Conservation (phyloP, 441 rosid genomes). For the Capsella rubella region DNA sequence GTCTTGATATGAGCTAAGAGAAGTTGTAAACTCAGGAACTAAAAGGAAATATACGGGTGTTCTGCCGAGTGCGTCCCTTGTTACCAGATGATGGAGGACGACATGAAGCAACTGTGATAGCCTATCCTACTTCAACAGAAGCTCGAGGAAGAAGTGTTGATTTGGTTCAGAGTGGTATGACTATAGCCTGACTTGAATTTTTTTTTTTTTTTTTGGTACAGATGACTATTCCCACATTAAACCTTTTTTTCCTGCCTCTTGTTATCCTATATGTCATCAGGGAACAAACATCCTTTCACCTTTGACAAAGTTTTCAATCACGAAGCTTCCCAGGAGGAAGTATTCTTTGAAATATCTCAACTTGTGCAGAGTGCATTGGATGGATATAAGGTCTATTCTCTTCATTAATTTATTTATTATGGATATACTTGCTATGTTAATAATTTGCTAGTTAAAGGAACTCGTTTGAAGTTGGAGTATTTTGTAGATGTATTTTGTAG, state of each 20-base stretch:
- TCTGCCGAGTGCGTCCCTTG: slow-evolving; percentile 90
- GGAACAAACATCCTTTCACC: slow-evolving; percentile 82
- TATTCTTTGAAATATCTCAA: slow-evolving; percentile 91
- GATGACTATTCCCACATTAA: background rate
- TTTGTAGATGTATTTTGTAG: slow-evolving; percentile 15
- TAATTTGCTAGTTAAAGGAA: background rate
- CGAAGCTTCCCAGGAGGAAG: slow-evolving; percentile 86
- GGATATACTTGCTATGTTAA: background rate
- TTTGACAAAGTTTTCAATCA: slow-evolving; percentile 93
- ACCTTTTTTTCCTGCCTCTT: slow-evolving; percentile 8
- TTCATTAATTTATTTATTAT: slow-evolving; percentile 8
- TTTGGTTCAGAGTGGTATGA: slow-evolving; percentile 72
- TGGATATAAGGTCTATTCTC: slow-evolving; percentile 79
- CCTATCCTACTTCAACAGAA: slow-evolving; percentile 78
- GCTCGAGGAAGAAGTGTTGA: slow-evolving; percentile 79
- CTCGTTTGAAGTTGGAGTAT: background rate
- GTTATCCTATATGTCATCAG: slow-evolving; percentile 44
- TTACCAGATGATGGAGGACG: slow-evolving; percentile 78
- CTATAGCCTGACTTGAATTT: slow-evolving; percentile 5
- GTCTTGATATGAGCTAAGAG: slow-evolving; percentile 24
- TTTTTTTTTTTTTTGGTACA: background rate
- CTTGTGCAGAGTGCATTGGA: slow-evolving; percentile 94
- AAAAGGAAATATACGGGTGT: slow-evolving; percentile 93
- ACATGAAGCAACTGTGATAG: slow-evolving; percentile 58
- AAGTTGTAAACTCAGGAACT: slow-evolving; percentile 67